Evolutionary conservation across 495 filamentous ascomycete genomes (phyloP), one percentile per base, ranked within the genome.

Genomic region (Halenospora varia): DNA sequence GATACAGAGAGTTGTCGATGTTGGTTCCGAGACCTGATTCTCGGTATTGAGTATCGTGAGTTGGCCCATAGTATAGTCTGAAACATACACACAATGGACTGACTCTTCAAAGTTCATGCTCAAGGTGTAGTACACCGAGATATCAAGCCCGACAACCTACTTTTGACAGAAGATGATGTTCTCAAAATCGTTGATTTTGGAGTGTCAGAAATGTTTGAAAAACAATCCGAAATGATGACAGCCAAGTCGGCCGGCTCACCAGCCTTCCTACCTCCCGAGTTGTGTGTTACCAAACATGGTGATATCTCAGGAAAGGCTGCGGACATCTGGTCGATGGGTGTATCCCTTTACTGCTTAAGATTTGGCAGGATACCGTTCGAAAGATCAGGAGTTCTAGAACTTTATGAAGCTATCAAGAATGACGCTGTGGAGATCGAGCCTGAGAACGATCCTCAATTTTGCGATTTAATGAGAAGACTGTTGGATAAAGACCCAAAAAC

Each of bases 251-350:
- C 92, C 22, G 94, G 94, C 10, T 96, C 92, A 8, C 94, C 94
- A 2, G 95, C 94, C 9, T 98, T 98, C 68, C 78, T 97, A 35
- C 91, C 94, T 0, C 94, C 94, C 2, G 94, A 98, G 71, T 70
- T 98, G 22, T 98, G 94, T 65, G 84, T 94, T 35, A 85, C 84
- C 8, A 92, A 83, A 55, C 94, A 97, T 68, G 93, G 93, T 10
- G 84, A 91, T 62, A 85, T 97, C 0, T 89, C 87, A 2, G 94
- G 94, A 20, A 89, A 82, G 65, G 91, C 94, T 2, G 90, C 91
- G 6, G 94, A 98, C 73, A 88, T 97, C 25, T 98, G 94, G 94
- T 96, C 95, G 0, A 98, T 98, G 95, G 94, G 94, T 8, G 87
- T 97, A 2, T 93, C 92, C 1, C 73, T 98, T 11, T 97, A 96